phyloP scores from a whole-genome alignment of 192 early-diverging fungal species.

The Podila horticola region DNA sequence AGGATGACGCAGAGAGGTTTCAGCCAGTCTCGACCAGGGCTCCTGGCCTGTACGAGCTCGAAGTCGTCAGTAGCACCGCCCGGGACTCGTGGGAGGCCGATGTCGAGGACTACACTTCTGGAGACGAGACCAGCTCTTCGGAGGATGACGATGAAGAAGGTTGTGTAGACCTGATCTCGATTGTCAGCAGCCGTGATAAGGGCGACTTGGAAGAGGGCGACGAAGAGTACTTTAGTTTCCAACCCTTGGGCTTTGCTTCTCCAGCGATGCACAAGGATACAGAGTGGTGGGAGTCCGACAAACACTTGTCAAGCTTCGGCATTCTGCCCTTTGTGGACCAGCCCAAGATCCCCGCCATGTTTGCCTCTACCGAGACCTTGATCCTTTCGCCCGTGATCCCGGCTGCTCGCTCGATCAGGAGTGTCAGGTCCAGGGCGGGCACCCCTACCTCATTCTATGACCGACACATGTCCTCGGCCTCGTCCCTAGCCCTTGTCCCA shows the following conservation, averaged over 20 bases:
- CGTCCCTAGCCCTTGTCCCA: neutral
- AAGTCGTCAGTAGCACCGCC: neutral
- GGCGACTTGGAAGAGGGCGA: neutral
- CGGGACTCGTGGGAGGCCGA: neutral
- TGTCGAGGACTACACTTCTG: neutral
- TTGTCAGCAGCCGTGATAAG: too few species aligned
- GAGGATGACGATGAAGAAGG: neutral
- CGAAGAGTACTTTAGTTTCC: neutral
- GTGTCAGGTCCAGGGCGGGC: neutral
- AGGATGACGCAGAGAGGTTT: neutral
- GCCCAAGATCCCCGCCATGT: conserved; percentile 27
- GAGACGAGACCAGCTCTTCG: neutral
- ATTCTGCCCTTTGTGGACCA: conserved; percentile 13
- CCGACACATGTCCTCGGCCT: neutral
- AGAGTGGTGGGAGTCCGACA: conserved; percentile 18
- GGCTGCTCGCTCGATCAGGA: neutral
- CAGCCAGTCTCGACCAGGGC: neutral
- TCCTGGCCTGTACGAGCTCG: neutral
- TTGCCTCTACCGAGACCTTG: conserved; percentile 16
- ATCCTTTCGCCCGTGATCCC: conserved; percentile 18
- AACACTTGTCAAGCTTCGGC: conserved; percentile 10
- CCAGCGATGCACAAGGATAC: neutral
- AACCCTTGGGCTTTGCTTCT: conserved; percentile 5
- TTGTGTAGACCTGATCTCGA: too few species aligned
- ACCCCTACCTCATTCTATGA: neutral